Percentiles rank a stretch among this genome's conserved stretches.
phyloP scores from a whole-genome alignment of 1,284 basidiomycete genomes.

The Ganoderma sinense region DNA sequence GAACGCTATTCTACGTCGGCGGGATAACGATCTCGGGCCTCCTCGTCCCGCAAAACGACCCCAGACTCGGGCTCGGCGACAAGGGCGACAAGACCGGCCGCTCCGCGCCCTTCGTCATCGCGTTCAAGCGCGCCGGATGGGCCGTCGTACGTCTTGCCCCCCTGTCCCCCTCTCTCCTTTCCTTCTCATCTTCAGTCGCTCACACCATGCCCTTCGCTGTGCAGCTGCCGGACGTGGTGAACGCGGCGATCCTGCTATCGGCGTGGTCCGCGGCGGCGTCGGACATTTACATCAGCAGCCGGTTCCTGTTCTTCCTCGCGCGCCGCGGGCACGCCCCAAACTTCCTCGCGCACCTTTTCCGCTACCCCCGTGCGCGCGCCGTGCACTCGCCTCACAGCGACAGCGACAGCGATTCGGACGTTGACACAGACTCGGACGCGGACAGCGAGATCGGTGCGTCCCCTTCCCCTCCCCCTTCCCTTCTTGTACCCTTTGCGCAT shows the following conservation, averaged over 20 bases:
- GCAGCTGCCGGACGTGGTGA: constrained; percentile 57
- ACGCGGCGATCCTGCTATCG: constrained; percentile 51
- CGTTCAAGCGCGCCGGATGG: constrained; percentile 50
- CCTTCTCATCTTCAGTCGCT: not conserved
- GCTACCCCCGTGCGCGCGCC: constrained; percentile 23
- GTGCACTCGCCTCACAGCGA: constrained; percentile 9
- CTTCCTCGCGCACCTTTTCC: constrained; percentile 39
- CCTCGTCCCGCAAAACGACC: constrained; percentile 53
- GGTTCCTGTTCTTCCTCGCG: constrained; percentile 58
- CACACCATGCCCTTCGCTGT: not conserved
- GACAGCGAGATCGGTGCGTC: constrained; percentile 17
- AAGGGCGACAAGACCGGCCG: constrained; percentile 45
- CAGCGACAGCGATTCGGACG: not conserved
- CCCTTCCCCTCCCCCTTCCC: not conserved
- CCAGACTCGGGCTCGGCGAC: constrained; percentile 37
- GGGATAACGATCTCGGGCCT: constrained; percentile 56
- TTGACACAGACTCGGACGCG: constrained; percentile 7
- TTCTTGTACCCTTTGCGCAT: not conserved
- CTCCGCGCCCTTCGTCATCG: constrained; percentile 58
- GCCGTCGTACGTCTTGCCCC: constrained; percentile 35
- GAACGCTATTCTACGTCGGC: constrained; percentile 39
- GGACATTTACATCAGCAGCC: constrained; percentile 59
- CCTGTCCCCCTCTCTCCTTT: not conserved
- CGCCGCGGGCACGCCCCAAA: constrained; percentile 50
- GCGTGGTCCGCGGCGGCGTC: constrained; percentile 62